phyloP scores from a whole-genome alignment of 805 yeast genomes.

The Jamesozyma hellenica region DNA sequence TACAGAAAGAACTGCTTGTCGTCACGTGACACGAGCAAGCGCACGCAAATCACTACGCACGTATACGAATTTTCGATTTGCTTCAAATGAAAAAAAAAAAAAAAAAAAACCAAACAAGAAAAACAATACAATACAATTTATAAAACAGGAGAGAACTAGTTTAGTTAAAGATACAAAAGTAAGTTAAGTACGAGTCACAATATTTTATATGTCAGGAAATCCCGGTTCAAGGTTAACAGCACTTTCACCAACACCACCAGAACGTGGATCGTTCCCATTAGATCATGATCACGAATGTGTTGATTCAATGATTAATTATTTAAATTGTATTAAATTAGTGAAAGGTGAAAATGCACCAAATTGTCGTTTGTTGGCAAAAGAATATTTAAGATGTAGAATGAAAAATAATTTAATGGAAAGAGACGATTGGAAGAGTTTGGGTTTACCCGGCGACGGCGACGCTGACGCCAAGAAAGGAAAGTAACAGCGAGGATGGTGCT shows the following conservation, averaged over 20 bases:
- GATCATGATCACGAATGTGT: slow-evolving; percentile 85
- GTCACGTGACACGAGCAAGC: no score
- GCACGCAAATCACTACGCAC: no score
- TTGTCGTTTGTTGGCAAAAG: slow-evolving; percentile 75
- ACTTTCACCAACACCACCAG: slow-evolving; percentile 85
- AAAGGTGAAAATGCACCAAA: slow-evolving; percentile 82
- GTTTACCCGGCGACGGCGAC: slow-evolving; percentile 42
- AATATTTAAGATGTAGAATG: slow-evolving; percentile 82
- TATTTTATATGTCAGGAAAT: slow-evolving; percentile 29
- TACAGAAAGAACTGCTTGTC: no score
- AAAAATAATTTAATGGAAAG: slow-evolving; percentile 55
- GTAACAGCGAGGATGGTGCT: no score
- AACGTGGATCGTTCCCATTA: slow-evolving; percentile 89
- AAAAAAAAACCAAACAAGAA: no score
- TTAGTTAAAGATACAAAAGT: no score
- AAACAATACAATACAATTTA: no score
- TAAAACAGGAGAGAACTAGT: no score
- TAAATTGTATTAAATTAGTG: slow-evolving; percentile 68
- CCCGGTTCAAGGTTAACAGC: slow-evolving; percentile 39
- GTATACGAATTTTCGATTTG: no score
- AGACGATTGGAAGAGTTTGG: slow-evolving; percentile 52
- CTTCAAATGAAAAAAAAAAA: no score
- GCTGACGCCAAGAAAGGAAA: neutral
- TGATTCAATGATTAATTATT: slow-evolving; percentile 60
- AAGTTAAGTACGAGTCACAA: no score